Base-by-base conservation (phyloP, 2,329 filamentous ascomycete genomes). In the Penicillium sp. region DNA sequence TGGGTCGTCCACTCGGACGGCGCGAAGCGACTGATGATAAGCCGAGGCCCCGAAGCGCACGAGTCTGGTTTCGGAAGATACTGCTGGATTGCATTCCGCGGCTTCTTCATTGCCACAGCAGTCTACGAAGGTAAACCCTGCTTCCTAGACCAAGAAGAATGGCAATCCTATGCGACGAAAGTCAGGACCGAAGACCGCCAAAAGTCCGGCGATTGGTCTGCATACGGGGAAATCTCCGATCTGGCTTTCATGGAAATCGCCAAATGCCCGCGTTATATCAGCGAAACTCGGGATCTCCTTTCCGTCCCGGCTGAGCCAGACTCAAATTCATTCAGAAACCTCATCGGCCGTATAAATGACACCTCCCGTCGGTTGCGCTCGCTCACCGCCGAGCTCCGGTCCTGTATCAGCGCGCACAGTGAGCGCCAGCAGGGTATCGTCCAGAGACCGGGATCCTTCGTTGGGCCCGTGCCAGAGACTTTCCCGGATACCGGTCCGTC, bases 1-100 rank as follows among this genome's bases (percentile, higher is more conserved):
- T 76, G 73, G 71, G 66, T 72, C 4, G 63, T 68, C 14, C 74
- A 76, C 52, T 70, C 72, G 0, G 71, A 73, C 4, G 74, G 72
- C 1, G 72, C 70, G 2, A 68, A 65, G 39, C 61, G 64, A 13
- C 58, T 76, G n/a, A 75, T 76, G 69, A 62, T 64, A 16, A 64
- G 64, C 14, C 69, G 73, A 6, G 73, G 73, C 1, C 67, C 72
- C 3, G 57, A 53, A n/a, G 55, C 59, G 7, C 68, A 73, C 50
- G 55, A 61, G 4, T 50, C 54, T 4, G 73, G 70, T 1, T 65
- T 75, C 40, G 71, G 69, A 22, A 65, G 69, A 18, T 67, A 66
- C n/a, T 69, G 72, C 37, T 76, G 68, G 56, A 64, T 73, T 20
- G 69, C 71, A 1, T 76, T 73, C 60, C 69, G 74, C 7, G 72